Evolutionary conservation across 176 grass and related monocot genomes (phyloP).

Genomic region (Urochloa ruziziensis): DNA sequence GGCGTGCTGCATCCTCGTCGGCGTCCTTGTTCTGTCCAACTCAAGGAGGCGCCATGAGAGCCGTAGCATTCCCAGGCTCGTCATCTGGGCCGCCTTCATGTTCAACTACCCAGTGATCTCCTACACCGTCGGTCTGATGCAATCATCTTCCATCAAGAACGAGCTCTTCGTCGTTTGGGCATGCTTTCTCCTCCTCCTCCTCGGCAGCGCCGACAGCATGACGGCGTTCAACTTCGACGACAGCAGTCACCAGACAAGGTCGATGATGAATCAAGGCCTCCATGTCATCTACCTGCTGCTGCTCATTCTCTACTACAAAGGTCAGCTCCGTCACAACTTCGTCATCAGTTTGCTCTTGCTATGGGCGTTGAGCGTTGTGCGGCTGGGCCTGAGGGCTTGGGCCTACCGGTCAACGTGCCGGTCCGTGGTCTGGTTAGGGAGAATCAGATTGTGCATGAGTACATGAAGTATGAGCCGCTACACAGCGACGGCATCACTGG

Average conservation of each 20-base stretch:
- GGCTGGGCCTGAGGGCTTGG: not conserved
- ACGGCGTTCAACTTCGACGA: constrained; percentile 24
- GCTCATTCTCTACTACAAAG: constrained; percentile 14
- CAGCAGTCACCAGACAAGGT: not conserved
- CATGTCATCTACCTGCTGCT: constrained; percentile 18
- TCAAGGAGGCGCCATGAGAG: constrained; percentile 5
- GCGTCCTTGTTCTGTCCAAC: not conserved
- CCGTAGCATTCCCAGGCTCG: not conserved
- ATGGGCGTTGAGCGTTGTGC: constrained; percentile 1
- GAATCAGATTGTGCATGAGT: constrained; percentile 1
- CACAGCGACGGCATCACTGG: too few species aligned
- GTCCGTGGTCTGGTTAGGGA: not conserved
- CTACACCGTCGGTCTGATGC: constrained; percentile 28
- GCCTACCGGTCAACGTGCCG: not conserved
- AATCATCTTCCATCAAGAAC: constrained; percentile 12
- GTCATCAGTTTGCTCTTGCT: not conserved
- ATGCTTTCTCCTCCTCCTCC: constrained; percentile 24
- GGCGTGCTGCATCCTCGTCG: not conserved
- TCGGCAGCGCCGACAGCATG: constrained; percentile 26
- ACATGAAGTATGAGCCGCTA: not conserved
- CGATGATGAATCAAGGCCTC: constrained; percentile 23
- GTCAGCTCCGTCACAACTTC: not conserved
- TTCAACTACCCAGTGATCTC: constrained; percentile 25
- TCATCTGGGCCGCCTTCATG: constrained; percentile 25
- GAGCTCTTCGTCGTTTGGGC: constrained; percentile 37